These are phyloP conservation scores for Medakamo hakoo DNA, from an alignment of 139 green algal genomes.

Conservation along the genomic window DNA sequence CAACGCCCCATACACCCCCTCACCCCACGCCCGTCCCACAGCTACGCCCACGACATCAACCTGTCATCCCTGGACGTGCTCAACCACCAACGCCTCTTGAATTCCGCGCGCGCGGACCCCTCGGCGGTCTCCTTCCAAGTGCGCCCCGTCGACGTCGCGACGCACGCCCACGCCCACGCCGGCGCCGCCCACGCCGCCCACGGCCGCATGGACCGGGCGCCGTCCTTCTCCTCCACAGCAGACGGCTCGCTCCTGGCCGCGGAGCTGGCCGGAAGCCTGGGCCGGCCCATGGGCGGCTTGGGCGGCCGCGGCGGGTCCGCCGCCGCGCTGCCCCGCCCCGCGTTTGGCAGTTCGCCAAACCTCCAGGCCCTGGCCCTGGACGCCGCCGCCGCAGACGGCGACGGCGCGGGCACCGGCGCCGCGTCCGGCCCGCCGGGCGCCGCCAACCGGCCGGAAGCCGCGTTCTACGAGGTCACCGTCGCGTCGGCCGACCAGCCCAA, in stretches of 20 bases:
- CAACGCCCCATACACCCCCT: too few relatives aligned
- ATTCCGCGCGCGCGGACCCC: slow-evolving; percentile 58
- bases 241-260: background rate
- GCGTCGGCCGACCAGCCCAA: slow-evolving; percentile 80
- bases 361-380: slow-evolving; percentile 63
- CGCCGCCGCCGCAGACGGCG: slow-evolving; percentile 26
- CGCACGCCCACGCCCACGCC: slow-evolving; percentile 2
- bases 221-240: background rate
- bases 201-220: background rate
- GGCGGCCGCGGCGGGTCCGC: background rate
- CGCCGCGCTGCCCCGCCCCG: slow-evolving; percentile 34
- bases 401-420: slow-evolving; percentile 5
- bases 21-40: background rate
- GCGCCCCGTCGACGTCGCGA: slow-evolving; percentile 57
- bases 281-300: background rate
- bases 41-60: slow-evolving; percentile 82
- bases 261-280: too few relatives aligned
- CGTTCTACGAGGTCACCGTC: slow-evolving; percentile 85
- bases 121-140: slow-evolving; percentile 71
- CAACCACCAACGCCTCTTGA: slow-evolving; percentile 80
- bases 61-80: slow-evolving; percentile 74
- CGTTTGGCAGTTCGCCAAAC: slow-evolving; percentile 81
- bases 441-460: slow-evolving; percentile 12
- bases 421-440: slow-evolving; percentile 8
- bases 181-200: too few relatives aligned